A percentile compares a stretch with the other conserved stretches of the same genome.
phyloP scores from a whole-genome alignment of 371 early-diverging fungal species.

The Mucor indicus region DNA sequence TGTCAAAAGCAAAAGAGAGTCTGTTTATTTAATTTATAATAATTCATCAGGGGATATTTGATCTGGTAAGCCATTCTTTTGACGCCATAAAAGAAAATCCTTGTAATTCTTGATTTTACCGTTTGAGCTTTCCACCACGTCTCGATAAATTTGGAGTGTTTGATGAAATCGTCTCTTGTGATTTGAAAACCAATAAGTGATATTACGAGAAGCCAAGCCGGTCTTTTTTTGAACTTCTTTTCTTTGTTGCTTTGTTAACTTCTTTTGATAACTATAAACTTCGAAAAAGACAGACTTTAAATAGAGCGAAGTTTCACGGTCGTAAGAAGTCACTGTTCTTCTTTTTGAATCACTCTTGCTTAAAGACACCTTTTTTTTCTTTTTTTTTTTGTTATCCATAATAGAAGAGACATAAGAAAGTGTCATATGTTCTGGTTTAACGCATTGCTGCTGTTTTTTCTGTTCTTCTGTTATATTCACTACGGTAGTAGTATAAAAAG shows the following conservation, averaged over 20 bases:
- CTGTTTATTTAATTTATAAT: too few species aligned
- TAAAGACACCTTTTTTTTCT: too few species aligned
- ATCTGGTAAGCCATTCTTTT: constrained; percentile 1
- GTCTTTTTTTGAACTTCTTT: constrained; percentile 24
- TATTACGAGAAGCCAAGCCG: constrained; percentile 33
- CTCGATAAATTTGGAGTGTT: constrained; percentile 10
- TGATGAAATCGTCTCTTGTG: constrained; percentile 31
- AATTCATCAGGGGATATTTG: constrained; percentile 2
- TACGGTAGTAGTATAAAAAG: too few species aligned
- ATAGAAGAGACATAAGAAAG: too few species aligned
- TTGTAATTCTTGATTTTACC: constrained; percentile 15
- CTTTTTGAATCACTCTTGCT: constrained; percentile 3
- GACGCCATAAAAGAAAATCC: constrained; percentile 25
- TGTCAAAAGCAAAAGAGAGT: too few species aligned
- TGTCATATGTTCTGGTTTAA: too few species aligned
- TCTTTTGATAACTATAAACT: constrained; percentile 12
- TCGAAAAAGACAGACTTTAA: constrained; percentile 21
- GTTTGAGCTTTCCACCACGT: background rate
- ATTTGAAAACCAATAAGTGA: constrained; percentile 50
- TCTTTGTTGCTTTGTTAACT: constrained; percentile 30
- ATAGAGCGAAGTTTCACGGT: constrained; percentile 11
- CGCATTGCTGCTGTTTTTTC: too few species aligned
- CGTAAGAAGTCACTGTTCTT: constrained; percentile 13
- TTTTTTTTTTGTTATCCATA: too few species aligned
- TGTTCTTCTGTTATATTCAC: too few species aligned